A percentile compares a stretch with the other conserved stretches of the same genome.
These are phyloP conservation scores for Nannochloris sp. DNA, from an alignment of 139 green algal species.

Conservation along the genomic window DNA sequence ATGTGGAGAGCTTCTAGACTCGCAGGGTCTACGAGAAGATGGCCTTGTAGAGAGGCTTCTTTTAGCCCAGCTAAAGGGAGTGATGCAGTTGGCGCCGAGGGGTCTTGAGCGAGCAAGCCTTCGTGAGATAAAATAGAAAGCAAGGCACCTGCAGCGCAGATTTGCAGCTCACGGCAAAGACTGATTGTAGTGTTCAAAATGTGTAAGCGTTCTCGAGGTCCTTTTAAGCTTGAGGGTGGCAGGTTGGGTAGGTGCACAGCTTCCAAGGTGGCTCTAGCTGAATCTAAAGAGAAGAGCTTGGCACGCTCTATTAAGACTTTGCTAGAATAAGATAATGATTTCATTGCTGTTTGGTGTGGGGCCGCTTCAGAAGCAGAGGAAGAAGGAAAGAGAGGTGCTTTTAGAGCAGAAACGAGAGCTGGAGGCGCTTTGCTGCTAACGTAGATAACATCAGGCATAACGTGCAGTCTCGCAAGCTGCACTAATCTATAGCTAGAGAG, in stretches of 20 bases:
- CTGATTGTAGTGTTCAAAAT: conserved; percentile 22
- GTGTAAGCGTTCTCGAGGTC: conserved; percentile 9
- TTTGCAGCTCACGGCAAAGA: conserved; percentile 22
- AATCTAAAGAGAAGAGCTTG: conserved; percentile 16
- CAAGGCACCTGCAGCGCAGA: conserved; percentile 48
- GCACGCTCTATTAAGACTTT: conserved; percentile 24
- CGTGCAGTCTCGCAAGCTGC: conserved; percentile 54
- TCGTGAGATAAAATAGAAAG: conserved; percentile 36
- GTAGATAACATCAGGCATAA: conserved; percentile 37
- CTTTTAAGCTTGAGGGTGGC: background rate
- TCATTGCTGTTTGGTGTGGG: background rate
- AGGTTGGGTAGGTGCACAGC: conserved; percentile 8
- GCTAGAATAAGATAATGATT: background rate
- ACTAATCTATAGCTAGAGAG: conserved; percentile 23
- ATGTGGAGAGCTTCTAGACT: conserved; percentile 57
- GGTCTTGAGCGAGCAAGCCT: background rate
- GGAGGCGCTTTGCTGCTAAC: conserved; percentile 37
- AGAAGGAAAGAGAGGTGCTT: background rate
- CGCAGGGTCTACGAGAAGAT: conserved; percentile 34
- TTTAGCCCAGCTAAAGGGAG: background rate
- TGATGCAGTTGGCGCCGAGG: background rate
- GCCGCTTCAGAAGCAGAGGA: background rate
- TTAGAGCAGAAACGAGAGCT: conserved; percentile 27
- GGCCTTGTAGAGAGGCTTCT: background rate
- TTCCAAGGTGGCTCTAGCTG: conserved; percentile 7